Evolutionary conservation across 2,329 filamentous ascomycete species (phyloP).

Genomic region (Paecilomyces variotii): DNA sequence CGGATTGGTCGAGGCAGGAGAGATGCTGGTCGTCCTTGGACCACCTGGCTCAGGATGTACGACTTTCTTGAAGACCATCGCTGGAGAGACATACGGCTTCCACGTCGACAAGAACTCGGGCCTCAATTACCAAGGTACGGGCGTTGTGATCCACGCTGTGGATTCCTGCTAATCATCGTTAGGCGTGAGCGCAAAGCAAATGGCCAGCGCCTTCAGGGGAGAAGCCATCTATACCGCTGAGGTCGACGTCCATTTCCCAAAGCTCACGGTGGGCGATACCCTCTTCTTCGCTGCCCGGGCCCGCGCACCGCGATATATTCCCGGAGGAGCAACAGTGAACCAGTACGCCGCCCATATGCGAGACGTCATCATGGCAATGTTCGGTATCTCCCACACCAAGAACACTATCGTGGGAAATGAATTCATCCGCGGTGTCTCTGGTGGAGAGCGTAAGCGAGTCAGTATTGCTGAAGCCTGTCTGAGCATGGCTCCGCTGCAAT

Average conservation of each 20-base stretch:
- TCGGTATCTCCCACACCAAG: constrained; percentile 44
- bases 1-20: constrained; percentile 51
- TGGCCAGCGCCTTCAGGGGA: constrained; percentile 39
- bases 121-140: constrained; percentile 63
- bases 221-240: constrained; percentile 84
- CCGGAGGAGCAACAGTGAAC: constrained; percentile 34
- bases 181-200: too few species aligned
- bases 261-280: constrained; percentile 70
- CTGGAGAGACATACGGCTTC: constrained; percentile 73
- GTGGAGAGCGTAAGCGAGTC: constrained; percentile 55
- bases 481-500: constrained; percentile 39
- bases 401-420: constrained; percentile 45
- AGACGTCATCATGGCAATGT: constrained; percentile 39
- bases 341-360: constrained; percentile 37
- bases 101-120: constrained; percentile 59
- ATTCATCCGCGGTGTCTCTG: constrained; percentile 54
- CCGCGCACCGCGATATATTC: constrained; percentile 39
- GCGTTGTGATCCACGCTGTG: constrained; percentile 45
- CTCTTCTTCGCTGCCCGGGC: constrained; percentile 68
- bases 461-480: constrained; percentile 50
- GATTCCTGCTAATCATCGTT: constrained; percentile 42
- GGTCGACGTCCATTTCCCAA: constrained; percentile 75
- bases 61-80: constrained; percentile 76
- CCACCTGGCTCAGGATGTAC: constrained; percentile 53
- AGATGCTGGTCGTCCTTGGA: constrained; percentile 52